Evolutionary conservation across 2,329 filamentous ascomycete species (phyloP).

Genomic region (Microcyclospora tardicrescens): DNA sequence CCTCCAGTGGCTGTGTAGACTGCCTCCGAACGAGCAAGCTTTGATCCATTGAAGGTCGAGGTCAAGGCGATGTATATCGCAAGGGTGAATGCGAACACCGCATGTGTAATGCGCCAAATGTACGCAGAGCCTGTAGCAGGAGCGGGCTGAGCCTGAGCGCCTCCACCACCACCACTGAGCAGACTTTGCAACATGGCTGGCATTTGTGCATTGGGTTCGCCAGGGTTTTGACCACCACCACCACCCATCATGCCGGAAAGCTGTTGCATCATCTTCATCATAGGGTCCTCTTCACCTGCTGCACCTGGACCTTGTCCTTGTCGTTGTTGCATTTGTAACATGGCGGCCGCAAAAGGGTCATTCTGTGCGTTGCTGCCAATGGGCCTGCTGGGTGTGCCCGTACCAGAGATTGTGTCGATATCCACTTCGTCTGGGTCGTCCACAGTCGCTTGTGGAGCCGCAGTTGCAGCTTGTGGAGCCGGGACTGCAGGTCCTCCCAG

Average conservation of each 20-base stretch:
- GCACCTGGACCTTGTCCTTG: conserved; percentile 4
- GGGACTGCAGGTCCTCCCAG: conserved; percentile 18
- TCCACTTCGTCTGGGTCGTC: conserved; percentile 65
- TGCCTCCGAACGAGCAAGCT: conserved; percentile 38
- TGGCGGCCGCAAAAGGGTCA: conserved; percentile 17
- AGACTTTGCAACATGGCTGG: conserved; percentile 34
- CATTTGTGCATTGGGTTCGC: conserved; percentile 28
- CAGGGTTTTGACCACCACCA: conserved; percentile 21
- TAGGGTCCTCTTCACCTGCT: conserved; percentile 43
- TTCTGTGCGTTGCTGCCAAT: conserved; percentile 5
- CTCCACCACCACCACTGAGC: conserved; percentile 24
- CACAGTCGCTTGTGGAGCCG: conserved; percentile 9
- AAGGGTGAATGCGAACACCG: conserved; percentile 55
- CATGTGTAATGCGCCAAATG: conserved; percentile 62
- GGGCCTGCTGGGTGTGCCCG: conserved; percentile 6
- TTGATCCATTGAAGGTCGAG: conserved; percentile 56
- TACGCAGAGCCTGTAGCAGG: conserved; percentile 31
- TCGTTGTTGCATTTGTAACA: conserved; percentile 20
- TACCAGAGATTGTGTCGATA: conserved; percentile 45
- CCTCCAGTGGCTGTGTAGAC: conserved; percentile 28
- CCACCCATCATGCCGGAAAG: conserved; percentile 43
- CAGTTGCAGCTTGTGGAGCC: conserved; percentile 15
- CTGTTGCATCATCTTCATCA: conserved; percentile 64
- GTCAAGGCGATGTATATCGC: conserved; percentile 57
- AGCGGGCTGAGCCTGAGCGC: conserved; percentile 20